Conservation (phyloP, 129 eudicot species). For the carrot (Daucus carota) region DH1_v3.0 NC_030381.2:45786501-45787000, state of each 20-base stretch:
- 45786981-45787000: not conserved
- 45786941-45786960: not conserved
- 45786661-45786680: slow-evolving; percentile 97
- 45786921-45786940: slow-evolving; percentile 63
- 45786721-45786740: slow-evolving; percentile 96
- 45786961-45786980: not conserved
- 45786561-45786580: not conserved
- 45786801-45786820: slow-evolving; percentile 41
- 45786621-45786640: slow-evolving; percentile 14
- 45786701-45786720: slow-evolving; percentile 95
- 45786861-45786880: slow-evolving; percentile 87
- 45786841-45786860: slow-evolving; percentile 94
- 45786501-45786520: slow-evolving; percentile 74
- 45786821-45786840: slow-evolving; percentile 76
- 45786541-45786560: slow-evolving; percentile 60
- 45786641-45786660: slow-evolving; percentile 25
- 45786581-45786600: too few relatives aligned
- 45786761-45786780: slow-evolving; percentile 41
- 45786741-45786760: slow-evolving; percentile 92
- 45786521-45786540: slow-evolving; percentile 93
- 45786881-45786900: slow-evolving; percentile 81
- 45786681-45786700: slow-evolving; percentile 93
- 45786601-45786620: not conserved
- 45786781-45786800: slow-evolving; percentile 44
- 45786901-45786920: slow-evolving; percentile 97